Evolutionary conservation across 2,329 filamentous ascomycete genomes (phyloP).

Genomic region (Penicillium oxalicum): DNA sequence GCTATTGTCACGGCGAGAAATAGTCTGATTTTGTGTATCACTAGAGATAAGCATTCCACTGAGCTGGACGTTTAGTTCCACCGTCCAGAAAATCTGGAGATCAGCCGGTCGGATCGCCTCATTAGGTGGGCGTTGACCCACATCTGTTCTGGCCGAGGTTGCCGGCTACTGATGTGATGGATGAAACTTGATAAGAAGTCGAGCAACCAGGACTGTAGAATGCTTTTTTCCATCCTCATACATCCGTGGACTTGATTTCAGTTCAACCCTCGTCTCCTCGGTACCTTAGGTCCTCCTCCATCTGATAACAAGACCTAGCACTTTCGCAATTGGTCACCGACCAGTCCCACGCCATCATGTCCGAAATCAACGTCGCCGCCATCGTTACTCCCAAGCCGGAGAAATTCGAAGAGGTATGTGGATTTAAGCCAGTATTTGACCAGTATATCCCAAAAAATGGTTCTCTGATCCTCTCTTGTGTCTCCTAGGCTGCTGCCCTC

Average conservation of each 20-base stretch:
- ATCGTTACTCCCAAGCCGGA: slow-evolving; percentile 27
- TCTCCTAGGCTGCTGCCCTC: slow-evolving; percentile 20
- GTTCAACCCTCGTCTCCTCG: not conserved
- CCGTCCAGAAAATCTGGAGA: too few species aligned
- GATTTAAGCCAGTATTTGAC: too few species aligned
- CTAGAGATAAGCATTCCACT: too few species aligned
- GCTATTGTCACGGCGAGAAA: too few species aligned
- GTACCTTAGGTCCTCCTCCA: not conserved
- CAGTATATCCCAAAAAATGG: too few species aligned
- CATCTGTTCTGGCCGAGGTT: slow-evolving; percentile 17
- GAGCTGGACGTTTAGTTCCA: too few species aligned
- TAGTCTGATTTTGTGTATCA: too few species aligned
- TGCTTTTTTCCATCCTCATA: not conserved
- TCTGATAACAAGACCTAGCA: too few species aligned
- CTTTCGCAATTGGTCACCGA: not conserved
- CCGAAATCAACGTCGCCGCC: slow-evolving; percentile 28
- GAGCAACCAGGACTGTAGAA: not conserved
- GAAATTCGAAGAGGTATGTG: slow-evolving; percentile 27
- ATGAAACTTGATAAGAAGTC: not conserved
- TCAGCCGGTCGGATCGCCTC: slow-evolving; percentile 6
- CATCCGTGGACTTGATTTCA: not conserved
- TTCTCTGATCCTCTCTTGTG: not conserved
- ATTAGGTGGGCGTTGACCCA: slow-evolving; percentile 8
- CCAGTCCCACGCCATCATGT: slow-evolving; percentile 16
- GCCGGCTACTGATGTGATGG: not conserved